These are phyloP conservation scores for Neofusicoccum cordaticola DNA, from an alignment of 2,329 filamentous ascomycete species.

Conservation along the genomic window DNA sequence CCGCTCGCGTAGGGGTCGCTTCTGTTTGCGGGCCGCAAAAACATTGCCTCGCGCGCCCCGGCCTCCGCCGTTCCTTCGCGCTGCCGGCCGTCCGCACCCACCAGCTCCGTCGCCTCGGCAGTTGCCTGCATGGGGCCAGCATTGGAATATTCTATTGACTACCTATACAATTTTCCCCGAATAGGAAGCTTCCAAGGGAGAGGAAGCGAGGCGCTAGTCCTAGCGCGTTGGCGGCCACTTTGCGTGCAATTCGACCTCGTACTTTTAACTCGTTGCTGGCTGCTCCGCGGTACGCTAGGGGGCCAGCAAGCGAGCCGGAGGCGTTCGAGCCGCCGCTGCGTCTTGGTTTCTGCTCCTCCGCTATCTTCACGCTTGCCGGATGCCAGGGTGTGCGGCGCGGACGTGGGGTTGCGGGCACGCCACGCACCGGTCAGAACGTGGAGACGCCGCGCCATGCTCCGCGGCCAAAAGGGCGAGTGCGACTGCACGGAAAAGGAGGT, in stretches of 20 bases:
- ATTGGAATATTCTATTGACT: neutral
- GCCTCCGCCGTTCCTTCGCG: neutral
- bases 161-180: slow-evolving; percentile 1
- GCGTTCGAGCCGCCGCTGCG: neutral
- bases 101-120: neutral
- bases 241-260: neutral
- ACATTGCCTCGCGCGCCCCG: too few species aligned
- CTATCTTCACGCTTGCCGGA: neutral
- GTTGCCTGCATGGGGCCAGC: neutral
- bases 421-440: too few species aligned
- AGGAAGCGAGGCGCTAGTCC: neutral
- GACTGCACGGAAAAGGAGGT: slow-evolving; percentile 1
- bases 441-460: neutral
- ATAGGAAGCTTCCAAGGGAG: neutral
- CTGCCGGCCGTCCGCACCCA: neutral
- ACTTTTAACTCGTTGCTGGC: neutral
- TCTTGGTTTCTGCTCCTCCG: neutral
- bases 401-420: too few species aligned
- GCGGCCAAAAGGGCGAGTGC: neutral
- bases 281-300: neutral
- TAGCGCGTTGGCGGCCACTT: neutral
- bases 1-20: neutral
- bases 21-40: neutral
- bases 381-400: too few species aligned
- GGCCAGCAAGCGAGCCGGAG: neutral